These are phyloP conservation scores for Clathrus columnatus DNA, from an alignment of 768 basidiomycete genomes.

Conservation along the genomic window DNA sequence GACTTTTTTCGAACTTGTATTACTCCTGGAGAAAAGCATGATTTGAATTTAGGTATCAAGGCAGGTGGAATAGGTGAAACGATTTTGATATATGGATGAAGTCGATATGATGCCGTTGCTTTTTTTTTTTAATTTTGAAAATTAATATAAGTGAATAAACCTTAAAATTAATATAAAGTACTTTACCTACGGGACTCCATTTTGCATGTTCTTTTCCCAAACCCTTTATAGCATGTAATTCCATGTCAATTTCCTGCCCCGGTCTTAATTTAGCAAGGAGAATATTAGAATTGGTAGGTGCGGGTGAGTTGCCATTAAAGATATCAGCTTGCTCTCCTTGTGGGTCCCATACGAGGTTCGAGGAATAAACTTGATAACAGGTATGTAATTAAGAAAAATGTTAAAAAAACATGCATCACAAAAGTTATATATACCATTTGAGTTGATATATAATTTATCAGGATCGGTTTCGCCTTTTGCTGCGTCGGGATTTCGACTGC, in stretches of 20 bases:
- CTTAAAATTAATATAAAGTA: background rate
- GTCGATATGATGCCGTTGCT: conserved; percentile 95
- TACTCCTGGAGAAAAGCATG: conserved; percentile 82
- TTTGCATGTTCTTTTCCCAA: conserved; percentile 95
- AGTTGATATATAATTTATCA: conserved; percentile 59
- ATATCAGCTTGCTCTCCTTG: conserved; percentile 71
- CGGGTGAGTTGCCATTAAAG: conserved; percentile 43
- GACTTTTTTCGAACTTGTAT: conserved; percentile 41
- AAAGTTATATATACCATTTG: conserved; percentile 35
- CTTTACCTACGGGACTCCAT: conserved; percentile 86
- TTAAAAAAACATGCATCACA: conserved; percentile 13
- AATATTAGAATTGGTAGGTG: conserved; percentile 70
- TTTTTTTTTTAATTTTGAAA: background rate
- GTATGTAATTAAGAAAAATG: background rate
- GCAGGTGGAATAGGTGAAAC: conserved; percentile 70
- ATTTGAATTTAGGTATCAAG: conserved; percentile 73
- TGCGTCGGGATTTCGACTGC: conserved; percentile 50
- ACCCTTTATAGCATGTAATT: conserved; percentile 87
- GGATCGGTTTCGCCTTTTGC: conserved; percentile 50
- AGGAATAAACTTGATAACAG: conserved; percentile 37
- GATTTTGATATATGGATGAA: conserved; percentile 73
- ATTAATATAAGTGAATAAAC: background rate
- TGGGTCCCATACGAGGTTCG: conserved; percentile 65
- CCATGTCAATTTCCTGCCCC: conserved; percentile 78
- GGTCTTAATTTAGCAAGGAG: conserved; percentile 88